Conservation (phyloP, 225 moss, liverwort and hornwort species). For the Physcomitrellopsis africana region DNA sequence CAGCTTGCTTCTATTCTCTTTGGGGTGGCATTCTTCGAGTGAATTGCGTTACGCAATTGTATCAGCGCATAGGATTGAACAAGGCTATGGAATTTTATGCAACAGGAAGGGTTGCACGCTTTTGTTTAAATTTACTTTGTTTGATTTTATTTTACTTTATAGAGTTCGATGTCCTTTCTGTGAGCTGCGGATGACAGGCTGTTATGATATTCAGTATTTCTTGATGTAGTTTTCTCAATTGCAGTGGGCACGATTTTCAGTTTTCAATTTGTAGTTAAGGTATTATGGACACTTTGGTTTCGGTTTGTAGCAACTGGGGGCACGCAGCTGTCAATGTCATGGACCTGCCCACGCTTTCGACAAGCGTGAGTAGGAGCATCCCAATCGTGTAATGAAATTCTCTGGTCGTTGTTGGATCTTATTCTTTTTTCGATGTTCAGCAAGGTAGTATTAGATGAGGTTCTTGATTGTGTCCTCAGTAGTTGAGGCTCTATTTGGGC, state of each 20-base stretch:
- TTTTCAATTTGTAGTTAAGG: not conserved
- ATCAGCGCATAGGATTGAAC: not conserved
- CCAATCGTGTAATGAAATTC: not conserved
- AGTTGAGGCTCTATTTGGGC: not conserved
- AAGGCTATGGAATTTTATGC: constrained; percentile 5
- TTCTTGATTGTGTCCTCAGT: not conserved
- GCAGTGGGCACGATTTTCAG: not conserved
- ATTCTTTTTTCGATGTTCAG: not conserved
- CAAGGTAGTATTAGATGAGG: not conserved
- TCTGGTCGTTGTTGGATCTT: not conserved
- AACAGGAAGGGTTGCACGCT: constrained; percentile 18
- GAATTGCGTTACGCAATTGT: not conserved
- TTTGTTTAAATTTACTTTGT: not conserved
- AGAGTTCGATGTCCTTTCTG: constrained; percentile 12
- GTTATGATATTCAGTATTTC: not conserved
- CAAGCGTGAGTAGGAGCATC: constrained; percentile 1
- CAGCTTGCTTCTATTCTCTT: not conserved
- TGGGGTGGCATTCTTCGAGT: not conserved
- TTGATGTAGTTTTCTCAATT: constrained; percentile 5
- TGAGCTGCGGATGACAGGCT: not conserved
- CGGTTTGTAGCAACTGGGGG: too few relatives aligned
- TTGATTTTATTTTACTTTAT: not conserved
- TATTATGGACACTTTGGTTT: not conserved
- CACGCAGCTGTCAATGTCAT: not conserved
- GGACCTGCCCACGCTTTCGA: not conserved